Conservation (phyloP, 257 asterid species). For the Prunella vulgaris region DNA sequence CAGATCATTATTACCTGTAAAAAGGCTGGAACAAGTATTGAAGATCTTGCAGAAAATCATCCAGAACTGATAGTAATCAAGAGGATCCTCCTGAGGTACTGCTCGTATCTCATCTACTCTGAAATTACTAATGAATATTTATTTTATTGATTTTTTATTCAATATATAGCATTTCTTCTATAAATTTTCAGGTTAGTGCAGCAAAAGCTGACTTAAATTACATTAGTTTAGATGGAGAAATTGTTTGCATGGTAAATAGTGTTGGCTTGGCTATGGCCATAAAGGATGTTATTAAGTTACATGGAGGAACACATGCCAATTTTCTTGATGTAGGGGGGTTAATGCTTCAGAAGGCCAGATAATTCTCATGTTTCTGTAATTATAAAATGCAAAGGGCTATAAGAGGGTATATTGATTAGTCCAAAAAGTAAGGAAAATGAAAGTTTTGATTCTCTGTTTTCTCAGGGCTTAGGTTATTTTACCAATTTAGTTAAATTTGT, state of each 20-base stretch:
- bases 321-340: slow-evolving; percentile 99
- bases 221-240: slow-evolving; percentile 98
- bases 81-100: slow-evolving; percentile 97
- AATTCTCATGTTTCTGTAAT: slow-evolving; percentile 10
- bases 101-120: background rate
- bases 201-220: slow-evolving; percentile 95
- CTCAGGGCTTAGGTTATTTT: background rate
- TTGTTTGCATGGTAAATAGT: slow-evolving; percentile 99
- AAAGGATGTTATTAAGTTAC: slow-evolving; percentile 92
- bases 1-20: slow-evolving; percentile 92
- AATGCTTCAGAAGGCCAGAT: slow-evolving; percentile 98
- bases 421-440: background rate
- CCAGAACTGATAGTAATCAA: slow-evolving; percentile 88
- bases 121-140: slow-evolving; percentile 1
- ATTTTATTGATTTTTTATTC: background rate
- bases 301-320: slow-evolving; percentile 99
- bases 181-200: slow-evolving; percentile 69
- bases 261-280: slow-evolving; percentile 99
- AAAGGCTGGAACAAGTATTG: too few species aligned
- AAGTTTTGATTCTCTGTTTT: background rate
- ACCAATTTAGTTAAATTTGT: slow-evolving; percentile 12
- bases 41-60: too few species aligned
- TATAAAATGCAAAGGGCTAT: background rate
- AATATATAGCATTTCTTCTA: background rate
- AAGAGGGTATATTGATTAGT: background rate